These are phyloP conservation scores for Fusarium veterinarium DNA, from an alignment of 2,329 filamentous ascomycete species.

Conservation along the genomic window DNA sequence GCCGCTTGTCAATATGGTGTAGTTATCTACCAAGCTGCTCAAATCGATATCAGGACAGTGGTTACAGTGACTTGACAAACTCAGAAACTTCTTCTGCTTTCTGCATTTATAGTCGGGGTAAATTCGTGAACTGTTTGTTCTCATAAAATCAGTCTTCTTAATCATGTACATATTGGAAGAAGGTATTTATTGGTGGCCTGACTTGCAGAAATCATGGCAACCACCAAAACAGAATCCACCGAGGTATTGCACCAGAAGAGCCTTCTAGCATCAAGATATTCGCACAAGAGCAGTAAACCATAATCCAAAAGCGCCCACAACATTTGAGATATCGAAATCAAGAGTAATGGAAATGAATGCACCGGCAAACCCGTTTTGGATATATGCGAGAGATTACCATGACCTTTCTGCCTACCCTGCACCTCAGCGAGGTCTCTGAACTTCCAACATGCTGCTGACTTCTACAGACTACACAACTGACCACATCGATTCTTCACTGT, in stretches of 20 bases:
- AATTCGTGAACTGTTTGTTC: neutral
- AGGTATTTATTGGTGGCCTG: too few species aligned
- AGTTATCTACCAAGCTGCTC: neutral
- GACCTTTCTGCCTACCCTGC: neutral
- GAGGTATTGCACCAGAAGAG: neutral
- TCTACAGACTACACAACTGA: too few species aligned
- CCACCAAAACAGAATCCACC: neutral
- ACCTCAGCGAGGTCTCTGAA: neutral
- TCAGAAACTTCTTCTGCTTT: neutral
- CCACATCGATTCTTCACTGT: neutral
- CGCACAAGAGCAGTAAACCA: fast-evolving
- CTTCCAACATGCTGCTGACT: neutral
- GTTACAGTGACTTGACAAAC: neutral
- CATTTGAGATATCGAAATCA: neutral
- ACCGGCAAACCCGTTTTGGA: neutral
- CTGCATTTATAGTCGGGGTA: neutral
- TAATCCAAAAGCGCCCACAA: fast-evolving
- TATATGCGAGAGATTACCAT: neutral
- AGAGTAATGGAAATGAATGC: neutral
- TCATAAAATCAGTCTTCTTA: neutral
- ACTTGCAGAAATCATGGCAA: neutral
- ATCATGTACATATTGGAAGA: too few species aligned
- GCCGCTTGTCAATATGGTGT: neutral
- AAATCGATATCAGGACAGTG: neutral
- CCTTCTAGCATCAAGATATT: neutral